Evolutionary conservation across 2,329 filamentous ascomycete species (phyloP).

Genomic region (Claviceps lovelessii): DNA sequence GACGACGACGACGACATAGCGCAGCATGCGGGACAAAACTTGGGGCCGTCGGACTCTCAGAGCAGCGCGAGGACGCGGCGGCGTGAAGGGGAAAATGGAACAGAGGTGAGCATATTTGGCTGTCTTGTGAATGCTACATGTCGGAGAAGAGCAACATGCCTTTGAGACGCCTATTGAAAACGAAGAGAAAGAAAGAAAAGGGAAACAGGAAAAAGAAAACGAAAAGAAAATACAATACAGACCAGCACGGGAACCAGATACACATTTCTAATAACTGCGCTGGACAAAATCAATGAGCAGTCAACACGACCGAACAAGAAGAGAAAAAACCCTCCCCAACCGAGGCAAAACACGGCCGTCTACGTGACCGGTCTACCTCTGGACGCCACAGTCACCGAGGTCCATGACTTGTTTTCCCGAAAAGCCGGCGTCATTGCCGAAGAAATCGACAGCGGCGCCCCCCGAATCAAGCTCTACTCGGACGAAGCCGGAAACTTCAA

Average conservation of each 20-base stretch:
- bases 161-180: neutral
- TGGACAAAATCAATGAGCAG: neutral
- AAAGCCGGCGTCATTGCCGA: slow-evolving; percentile 88
- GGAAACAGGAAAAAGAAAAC: neutral
- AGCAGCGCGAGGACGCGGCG: slow-evolving; percentile 27
- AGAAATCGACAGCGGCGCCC: slow-evolving; percentile 75
- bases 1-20: slow-evolving; percentile 23
- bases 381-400: slow-evolving; percentile 66
- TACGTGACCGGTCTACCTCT: slow-evolving; percentile 79
- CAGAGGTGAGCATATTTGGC: slow-evolving; percentile 27
- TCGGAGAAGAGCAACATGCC: neutral
- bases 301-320: slow-evolving; percentile 28
- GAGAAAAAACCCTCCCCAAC: slow-evolving; percentile 32
- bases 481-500: slow-evolving; percentile 76
- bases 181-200: neutral
- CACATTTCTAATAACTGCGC: neutral
- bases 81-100: slow-evolving; percentile 21
- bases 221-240: neutral
- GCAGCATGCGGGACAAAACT: neutral
- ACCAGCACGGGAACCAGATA: neutral
- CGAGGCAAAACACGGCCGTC: slow-evolving; percentile 69
- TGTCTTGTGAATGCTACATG: too few relatives aligned
- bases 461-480: slow-evolving; percentile 85
- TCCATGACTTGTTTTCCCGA: slow-evolving; percentile 66
- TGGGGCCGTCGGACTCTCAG: neutral